Base-by-base conservation (phyloP, 176 grass and related monocot genomes). In the Aegilops speltoides region DNA sequence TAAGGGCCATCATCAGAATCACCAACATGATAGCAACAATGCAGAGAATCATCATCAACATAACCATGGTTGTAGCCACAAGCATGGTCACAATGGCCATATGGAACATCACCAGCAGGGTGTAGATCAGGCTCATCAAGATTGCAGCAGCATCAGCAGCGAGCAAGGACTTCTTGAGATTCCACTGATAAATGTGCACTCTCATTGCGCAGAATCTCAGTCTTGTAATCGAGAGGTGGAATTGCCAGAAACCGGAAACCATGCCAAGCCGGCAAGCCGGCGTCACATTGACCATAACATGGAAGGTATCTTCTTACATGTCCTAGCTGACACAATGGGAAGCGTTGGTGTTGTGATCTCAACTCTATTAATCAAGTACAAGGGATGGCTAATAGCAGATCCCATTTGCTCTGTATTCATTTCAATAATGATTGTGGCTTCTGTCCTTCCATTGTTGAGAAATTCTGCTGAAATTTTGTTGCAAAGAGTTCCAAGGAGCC, bases 301-400 rank as follows among this genome's bases (percentile, higher is more conserved):
- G 93, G 90, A 98, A 86, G 93, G 96, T 43, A 98, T 98, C 63
- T 98, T 98, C 90, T 93, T 98, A 85, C 96, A 98, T 92, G 93
- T 98, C 75, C 90, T 98, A 76, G 96, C 96, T 36, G 93, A 98
- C 70, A 98, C 96, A 77, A 92, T 98, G 96, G 96, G 96, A 88
- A 98, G 93, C 46, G 88, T 98, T 14, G 93, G 96, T 68, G 96
- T 98, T 7, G 96, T 98, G 19, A 78, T 96, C 61, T 98, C 96
- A 13, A 98, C 96, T 26, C 91, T 98, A 70, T 88, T 98, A 78
- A 98, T 96, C 57, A 96, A 98, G 79, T 94, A 98, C 82, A 94
- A 98, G 86, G 96, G 96, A 60, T 98, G 96, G 96, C 79, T 93
- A 32, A 87, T 98, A 73, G 91, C 96, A 10, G 96, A 98, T 86